Base-by-base conservation (phyloP, 2,329 filamentous ascomycete genomes). In the Trichophyton simii region DNA sequence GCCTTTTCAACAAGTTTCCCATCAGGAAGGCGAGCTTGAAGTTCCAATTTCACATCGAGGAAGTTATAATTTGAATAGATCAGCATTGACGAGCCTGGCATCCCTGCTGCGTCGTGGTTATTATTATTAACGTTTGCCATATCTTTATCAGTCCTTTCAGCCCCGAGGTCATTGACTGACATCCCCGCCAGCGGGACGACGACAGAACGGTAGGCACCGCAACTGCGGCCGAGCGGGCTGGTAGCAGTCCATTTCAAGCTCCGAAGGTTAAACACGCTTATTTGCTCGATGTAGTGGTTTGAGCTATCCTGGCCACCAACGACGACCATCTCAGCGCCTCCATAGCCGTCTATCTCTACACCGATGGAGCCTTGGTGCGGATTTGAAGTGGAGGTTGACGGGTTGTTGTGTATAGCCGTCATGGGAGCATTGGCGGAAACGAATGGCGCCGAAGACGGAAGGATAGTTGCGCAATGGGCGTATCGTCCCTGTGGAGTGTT, bases 11-110 rank as follows among this genome's bases (percentile, higher is more conserved):
- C 83, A 60, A 99, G 77, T 0, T 84, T 85, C 34, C 94, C 92
- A 71, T 97, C 91, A 1, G 89, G 83, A 7, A 88, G 80, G 59
- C 94, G 84, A 57, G 99, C 84, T 73, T 97, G 94, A 42, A 99
- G 78, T 73, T 99, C 94, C 25, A 99, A 78, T 72, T 96, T 97
- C 66, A 99, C 94, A 68, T 99, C 92, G 61, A 99, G 75, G 70
- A 99, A 99, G 74, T 99, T 97, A 75, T 99, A 99, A 72, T 99
- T 99, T 25, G 92, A 97, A 73, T 99, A 99, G 54, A 99, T 95
- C 64, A 99, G 81, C 91, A 97, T 96, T 2, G 83, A 80, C 5
- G 82, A 80, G 15, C 81, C 82, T 25, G 73, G 67, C 31, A 66
- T 67, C 59, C 69, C 69, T 20, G 25, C 31, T 18, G 60, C 62